Percentiles rank a stretch among this genome's conserved stretches.
Evolutionary conservation across 2,329 filamentous ascomycete species (phyloP).

Genomic region (Thermothelomyces thermophilus): DNA sequence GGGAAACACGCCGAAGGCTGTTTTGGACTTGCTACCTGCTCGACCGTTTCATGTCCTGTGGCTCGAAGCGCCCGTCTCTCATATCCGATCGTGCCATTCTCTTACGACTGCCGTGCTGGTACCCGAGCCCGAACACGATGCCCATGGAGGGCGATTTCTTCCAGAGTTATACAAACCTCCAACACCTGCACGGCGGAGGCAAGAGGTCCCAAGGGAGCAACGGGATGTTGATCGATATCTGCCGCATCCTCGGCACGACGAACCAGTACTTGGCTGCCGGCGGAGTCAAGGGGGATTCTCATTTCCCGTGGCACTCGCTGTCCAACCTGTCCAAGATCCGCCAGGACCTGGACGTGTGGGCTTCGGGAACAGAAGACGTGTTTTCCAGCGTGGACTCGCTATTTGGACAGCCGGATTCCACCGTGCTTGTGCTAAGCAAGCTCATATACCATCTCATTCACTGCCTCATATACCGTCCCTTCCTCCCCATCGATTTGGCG

Average conservation of each 20-base stretch:
- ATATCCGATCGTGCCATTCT: constrained; percentile 71
- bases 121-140: constrained; percentile 52
- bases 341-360: constrained; percentile 80
- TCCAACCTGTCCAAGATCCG: constrained; percentile 82
- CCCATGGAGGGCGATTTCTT: constrained; percentile 74
- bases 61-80: constrained; percentile 74
- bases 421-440: constrained; percentile 73
- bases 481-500: constrained; percentile 75
- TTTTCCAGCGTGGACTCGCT: constrained; percentile 70
- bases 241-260: constrained; percentile 72
- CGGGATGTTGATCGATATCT: constrained; percentile 78
- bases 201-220: constrained; percentile 69
- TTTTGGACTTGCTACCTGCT: constrained; percentile 89
- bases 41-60: constrained; percentile 75
- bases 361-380: constrained; percentile 69
- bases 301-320: constrained; percentile 84
- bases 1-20: constrained; percentile 69
- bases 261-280: constrained; percentile 79
- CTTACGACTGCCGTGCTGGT: constrained; percentile 69
- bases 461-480: constrained; percentile 80
- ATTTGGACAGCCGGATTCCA: constrained; percentile 72
- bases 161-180: constrained; percentile 68
- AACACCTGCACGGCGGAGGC: constrained; percentile 61
- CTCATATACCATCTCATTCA: constrained; percentile 82
- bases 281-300: constrained; percentile 81